Evolutionary conservation across 768 basidiomycete species (phyloP), one percentile per base, ranked within the genome.

Genomic region (Leccinum disarticulatum): DNA sequence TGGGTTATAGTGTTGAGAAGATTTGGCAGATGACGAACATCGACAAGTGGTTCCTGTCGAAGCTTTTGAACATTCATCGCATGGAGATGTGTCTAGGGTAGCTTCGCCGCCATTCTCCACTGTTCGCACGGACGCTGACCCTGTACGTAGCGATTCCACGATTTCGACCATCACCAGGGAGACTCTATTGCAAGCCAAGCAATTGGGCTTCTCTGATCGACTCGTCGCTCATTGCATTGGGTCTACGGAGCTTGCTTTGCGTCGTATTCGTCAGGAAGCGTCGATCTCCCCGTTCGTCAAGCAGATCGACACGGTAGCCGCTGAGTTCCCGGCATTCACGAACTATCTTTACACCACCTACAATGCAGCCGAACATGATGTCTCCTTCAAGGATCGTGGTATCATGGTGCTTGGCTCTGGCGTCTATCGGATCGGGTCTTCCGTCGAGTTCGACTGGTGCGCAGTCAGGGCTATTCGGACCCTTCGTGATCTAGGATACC

Each of bases 361-460:
- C 80, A 98, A 96, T 68, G 96, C 90, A n/a, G 78, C 88, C 62
- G 93, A 96, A 71, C 93, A 98, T 72, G 96, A 98, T 72, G 76
- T 98, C 65, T 73, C 78, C 6, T 99, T 99, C 78, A 75, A 87
- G 53, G 97, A 99, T 70, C 83, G 89, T 58, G 97, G 96, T 63
- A 88, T 98, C 61, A 96, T 98, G 85, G 97, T 98, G 3, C 83
- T 98, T 46, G 97, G 97, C 33, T 98, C 96, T 14, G 97, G 97
- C 59, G 96, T 98, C 3, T 99, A 99, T 76, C 89, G 97, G 55
- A 99, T 99, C 65, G 96, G 97, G 17, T 98, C 96, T 2, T 98
- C 95, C 4, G 96, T 99, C 74, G 96, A 99, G 77, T 98, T 99
- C 77, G 96, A 98, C 73, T 99, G 96, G 96, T 98, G 96, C 74